Evolutionary conservation across 2,329 filamentous ascomycete species (phyloP).

Genomic region (Phyllosticta ampelicida): DNA sequence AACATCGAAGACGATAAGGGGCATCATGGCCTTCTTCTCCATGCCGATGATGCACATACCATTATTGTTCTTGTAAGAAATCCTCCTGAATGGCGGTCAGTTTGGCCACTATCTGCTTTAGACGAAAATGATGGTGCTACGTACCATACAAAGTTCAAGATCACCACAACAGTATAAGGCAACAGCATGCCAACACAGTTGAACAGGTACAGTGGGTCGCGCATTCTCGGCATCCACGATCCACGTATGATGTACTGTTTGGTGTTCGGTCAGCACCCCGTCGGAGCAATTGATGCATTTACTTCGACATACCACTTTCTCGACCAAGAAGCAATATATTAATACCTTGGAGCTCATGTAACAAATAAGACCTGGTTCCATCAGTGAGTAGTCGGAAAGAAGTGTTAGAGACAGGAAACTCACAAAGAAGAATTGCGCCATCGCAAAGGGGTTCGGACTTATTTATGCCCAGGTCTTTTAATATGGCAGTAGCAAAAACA

Average conservation of each 20-base stretch:
- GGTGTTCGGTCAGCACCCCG: not conserved
- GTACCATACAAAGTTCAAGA: slow-evolving; percentile 5
- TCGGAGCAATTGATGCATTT: not conserved
- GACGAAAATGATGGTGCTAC: not conserved
- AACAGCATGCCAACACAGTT: slow-evolving; percentile 2
- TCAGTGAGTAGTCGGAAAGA: not conserved
- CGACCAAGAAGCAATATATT: slow-evolving; percentile 7
- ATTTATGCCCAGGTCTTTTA: slow-evolving; percentile 48
- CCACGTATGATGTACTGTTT: slow-evolving; percentile 3
- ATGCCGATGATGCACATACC: slow-evolving; percentile 49
- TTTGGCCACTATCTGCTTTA: not conserved
- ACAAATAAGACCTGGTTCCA: slow-evolving; percentile 1
- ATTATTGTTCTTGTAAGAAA: slow-evolving; percentile 41
- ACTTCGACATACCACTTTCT: not conserved
- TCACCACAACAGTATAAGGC: slow-evolving; percentile 3
- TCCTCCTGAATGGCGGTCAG: slow-evolving; percentile 36
- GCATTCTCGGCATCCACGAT: slow-evolving; percentile 1
- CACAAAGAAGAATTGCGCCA: slow-evolving; percentile 48
- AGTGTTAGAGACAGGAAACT: not conserved
- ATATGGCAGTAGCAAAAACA: slow-evolving; percentile 46
- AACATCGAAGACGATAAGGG: slow-evolving; percentile 51
- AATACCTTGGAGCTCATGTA: slow-evolving; percentile 9
- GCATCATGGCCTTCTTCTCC: slow-evolving; percentile 47
- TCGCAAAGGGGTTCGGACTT: slow-evolving; percentile 42
- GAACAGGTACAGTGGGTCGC: slow-evolving; percentile 8